A percentile compares a stretch with the other conserved stretches of the same genome.
Conservation (phyloP, 192 early-diverging fungal species). For the Coemansia sp. region DNA sequence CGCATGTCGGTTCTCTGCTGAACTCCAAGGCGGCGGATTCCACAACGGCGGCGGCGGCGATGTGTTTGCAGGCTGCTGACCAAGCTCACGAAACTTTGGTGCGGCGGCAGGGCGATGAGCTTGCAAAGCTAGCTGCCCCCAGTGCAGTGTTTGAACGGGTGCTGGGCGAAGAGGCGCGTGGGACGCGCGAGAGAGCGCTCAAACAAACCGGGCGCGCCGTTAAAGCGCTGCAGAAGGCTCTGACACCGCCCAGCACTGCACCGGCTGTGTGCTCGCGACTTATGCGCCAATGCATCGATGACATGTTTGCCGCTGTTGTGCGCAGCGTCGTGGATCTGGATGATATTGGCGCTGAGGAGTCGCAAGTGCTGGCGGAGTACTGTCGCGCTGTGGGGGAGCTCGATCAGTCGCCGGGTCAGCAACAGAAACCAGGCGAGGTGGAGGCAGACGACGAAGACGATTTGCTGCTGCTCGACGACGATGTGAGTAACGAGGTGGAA, state of each 20-base stretch:
- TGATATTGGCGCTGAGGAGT: slow-evolving; percentile 43
- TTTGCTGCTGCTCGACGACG: not conserved
- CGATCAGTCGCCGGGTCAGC: not conserved
- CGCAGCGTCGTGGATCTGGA: slow-evolving; percentile 13
- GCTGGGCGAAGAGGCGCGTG: not conserved
- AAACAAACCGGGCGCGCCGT: slow-evolving; percentile 17
- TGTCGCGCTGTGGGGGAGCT: slow-evolving; percentile 16
- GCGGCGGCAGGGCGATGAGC: not conserved
- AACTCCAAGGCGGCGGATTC: too few species aligned
- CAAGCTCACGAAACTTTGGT: slow-evolving; percentile 13
- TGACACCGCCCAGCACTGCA: slow-evolving; percentile 23
- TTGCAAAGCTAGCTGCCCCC: not conserved
- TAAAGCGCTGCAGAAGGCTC: slow-evolving; percentile 17
- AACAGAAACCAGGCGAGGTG: not conserved
- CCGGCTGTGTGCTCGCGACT: slow-evolving; percentile 23
- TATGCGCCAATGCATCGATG: slow-evolving; percentile 19
- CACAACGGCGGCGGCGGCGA: too few species aligned
- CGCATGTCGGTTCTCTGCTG: too few species aligned
- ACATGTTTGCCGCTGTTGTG: slow-evolving; percentile 23
- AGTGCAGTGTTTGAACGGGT: slow-evolving; percentile 9
- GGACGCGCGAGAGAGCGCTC: slow-evolving; percentile 3
- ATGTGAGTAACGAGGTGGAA: not conserved
- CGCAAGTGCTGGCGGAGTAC: slow-evolving; percentile 38
- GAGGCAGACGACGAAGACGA: not conserved
- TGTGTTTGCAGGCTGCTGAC: not conserved